Evolutionary conservation across 495 filamentous ascomycete species (phyloP), one percentile per base, ranked within the genome.

Genomic region (Chaetomium tenue): DNA sequence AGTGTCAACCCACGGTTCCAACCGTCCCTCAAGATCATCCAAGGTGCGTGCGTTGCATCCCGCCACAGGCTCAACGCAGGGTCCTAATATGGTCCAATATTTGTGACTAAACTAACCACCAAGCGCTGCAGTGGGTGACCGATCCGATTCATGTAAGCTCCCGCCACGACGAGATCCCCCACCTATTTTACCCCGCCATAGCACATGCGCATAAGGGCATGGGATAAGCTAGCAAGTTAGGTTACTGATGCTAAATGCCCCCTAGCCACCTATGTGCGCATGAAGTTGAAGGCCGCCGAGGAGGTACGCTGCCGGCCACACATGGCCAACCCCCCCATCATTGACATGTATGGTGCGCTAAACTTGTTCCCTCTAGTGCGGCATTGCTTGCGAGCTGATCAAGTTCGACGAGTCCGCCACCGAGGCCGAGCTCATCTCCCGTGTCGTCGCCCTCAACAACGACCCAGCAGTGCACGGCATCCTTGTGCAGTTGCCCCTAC

Each of bases 241-340:
- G 37, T 30, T 30, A 52, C 55, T 54, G 23, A 66, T 22, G 20
- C 28, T 3, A 18, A 48, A 58, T 67, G 54, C 56, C 51, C 69
- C 67, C 54, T 70, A 94, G 90, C 89, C 74, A 98, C 94, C 46
- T 98, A 98, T 90, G 93, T 98, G 75, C 91, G 92, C 79, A 98
- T 98, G 94, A 98, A 98, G 79, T 76, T 97, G 71, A 98, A 97
- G 82, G 94, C 94, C 61, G 94, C 94, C 33, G 84, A 93, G 75
- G 93, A 98, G 84, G 91, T 93, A 80, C 58, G 60, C 60, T 63
- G 64, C 30, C 57, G 13, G 48, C 28, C 44, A 44, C 42, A 30
- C 55, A 28, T 2, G 22, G 22, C 39, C 11, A 15, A 28, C 0
- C 0, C 28, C 28, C 13, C 22, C 33, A 37, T 37, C 33, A 37